Evolutionary conservation across 2,329 filamentous ascomycete genomes (phyloP).

Genomic region (Huntiella abstrusa): DNA sequence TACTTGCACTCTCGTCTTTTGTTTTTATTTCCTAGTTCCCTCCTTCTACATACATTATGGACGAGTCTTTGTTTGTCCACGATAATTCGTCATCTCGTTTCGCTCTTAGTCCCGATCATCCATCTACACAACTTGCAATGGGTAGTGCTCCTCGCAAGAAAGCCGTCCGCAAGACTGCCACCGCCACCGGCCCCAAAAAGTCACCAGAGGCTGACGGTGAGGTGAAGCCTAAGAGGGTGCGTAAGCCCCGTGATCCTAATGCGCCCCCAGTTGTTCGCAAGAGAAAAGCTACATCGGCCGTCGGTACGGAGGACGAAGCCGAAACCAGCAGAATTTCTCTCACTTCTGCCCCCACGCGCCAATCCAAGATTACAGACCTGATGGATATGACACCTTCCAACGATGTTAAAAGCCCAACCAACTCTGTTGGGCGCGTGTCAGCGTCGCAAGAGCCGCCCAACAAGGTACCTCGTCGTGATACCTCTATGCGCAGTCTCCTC

Average conservation of each 20-base stretch:
- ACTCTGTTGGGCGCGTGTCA: conserved; percentile 2
- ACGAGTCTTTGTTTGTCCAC: conserved; percentile 26
- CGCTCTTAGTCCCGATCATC: conserved; percentile 19
- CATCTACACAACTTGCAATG: conserved; percentile 32
- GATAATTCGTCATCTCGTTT: conserved; percentile 17
- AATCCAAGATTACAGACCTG: conserved; percentile 25
- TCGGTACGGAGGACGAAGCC: conserved; percentile 20
- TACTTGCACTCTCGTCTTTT: not conserved
- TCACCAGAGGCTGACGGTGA: conserved; percentile 21
- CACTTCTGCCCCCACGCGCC: conserved; percentile 16
- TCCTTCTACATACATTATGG: conserved; percentile 21
- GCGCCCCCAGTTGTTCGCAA: conserved; percentile 34
- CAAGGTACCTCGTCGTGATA: conserved; percentile 33
- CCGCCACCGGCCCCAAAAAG: conserved; percentile 27
- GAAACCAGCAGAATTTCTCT: conserved; percentile 20
- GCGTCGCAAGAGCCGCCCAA: conserved; percentile 20
- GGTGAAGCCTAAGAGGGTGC: conserved; percentile 26
- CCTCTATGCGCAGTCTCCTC: conserved; percentile 36
- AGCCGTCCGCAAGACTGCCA: conserved; percentile 46
- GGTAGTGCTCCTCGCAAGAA: conserved; percentile 43
- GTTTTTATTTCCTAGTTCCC: not conserved
- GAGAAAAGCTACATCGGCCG: conserved; percentile 29
- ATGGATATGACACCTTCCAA: conserved; percentile 10
- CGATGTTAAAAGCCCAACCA: conserved; percentile 14
- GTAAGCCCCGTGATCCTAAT: conserved; percentile 40